Conservation (phyloP, 371 early-diverging fungal genomes). For the Entomophthora muscae region DNA sequence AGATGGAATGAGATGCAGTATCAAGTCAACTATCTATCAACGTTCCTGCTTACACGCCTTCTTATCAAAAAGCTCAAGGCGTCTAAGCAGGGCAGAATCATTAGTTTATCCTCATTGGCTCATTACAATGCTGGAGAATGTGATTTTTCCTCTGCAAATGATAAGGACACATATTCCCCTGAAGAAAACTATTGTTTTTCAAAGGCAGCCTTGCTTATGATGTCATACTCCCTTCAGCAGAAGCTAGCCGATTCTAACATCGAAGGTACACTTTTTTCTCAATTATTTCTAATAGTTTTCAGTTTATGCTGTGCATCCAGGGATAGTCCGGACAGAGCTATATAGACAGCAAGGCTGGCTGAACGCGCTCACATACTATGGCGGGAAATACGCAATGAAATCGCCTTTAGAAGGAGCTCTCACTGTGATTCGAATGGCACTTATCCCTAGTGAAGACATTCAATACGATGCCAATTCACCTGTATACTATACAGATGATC, state of each 20-base stretch:
- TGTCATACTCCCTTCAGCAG: not conserved
- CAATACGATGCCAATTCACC: not conserved
- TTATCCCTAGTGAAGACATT: not conserved
- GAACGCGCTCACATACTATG: no score
- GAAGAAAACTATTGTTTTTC: not conserved
- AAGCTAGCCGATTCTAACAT: not conserved
- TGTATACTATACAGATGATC: conserved; percentile 2
- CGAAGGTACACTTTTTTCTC: not conserved
- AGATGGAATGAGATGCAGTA: conserved; percentile 2
- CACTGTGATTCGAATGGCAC: not conserved
- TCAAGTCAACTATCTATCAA: conserved; percentile 2
- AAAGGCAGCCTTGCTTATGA: conserved; percentile 6
- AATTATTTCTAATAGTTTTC: not conserved
- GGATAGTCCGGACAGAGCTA: conserved; percentile 2
- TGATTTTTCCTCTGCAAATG: not conserved
- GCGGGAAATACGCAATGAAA: not conserved
- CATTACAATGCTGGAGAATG: not conserved
- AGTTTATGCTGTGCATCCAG: conserved; percentile 4
- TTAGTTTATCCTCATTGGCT: not conserved
- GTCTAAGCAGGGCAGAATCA: not conserved
- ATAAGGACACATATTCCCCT: not conserved
- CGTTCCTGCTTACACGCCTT: not conserved
- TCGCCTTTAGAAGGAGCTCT: not conserved
- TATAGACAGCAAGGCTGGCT: not conserved
- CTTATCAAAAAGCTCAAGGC: not conserved